Conservation (phyloP, 2,329 filamentous ascomycete genomes). For the Botrytis aclada region DNA sequence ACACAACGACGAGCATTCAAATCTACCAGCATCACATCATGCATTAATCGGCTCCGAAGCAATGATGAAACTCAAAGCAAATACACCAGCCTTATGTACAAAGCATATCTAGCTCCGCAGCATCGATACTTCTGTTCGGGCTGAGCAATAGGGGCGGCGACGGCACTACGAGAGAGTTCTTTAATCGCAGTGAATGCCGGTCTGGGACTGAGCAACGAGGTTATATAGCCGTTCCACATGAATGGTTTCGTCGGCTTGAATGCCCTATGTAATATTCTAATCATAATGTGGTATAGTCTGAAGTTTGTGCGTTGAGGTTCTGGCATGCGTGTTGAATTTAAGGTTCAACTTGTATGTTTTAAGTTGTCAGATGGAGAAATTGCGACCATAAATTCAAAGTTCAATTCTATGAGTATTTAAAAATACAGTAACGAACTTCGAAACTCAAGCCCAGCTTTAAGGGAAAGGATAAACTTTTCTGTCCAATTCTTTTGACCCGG, state of each 20-base stretch:
- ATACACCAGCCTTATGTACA: neutral
- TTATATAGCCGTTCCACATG: no score
- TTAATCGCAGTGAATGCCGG: no score
- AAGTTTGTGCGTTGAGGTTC: neutral
- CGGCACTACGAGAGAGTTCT: no score
- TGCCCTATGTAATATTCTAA: neutral
- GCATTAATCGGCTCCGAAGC: neutral
- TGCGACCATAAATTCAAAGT: neutral
- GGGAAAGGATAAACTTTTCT: neutral
- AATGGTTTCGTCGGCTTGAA: neutral
- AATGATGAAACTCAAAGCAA: neutral
- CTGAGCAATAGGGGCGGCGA: neutral
- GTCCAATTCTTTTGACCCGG: neutral
- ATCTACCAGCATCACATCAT: neutral
- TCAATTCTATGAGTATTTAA: rapidly evolving
- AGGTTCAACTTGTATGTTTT: neutral
- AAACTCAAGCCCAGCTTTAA: neutral
- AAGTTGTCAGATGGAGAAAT: neutral
- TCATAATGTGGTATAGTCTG: neutral
- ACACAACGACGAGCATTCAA: neutral
- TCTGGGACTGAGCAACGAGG: no score
- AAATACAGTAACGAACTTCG: neutral
- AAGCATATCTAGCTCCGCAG: neutral
- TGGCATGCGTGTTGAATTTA: neutral
- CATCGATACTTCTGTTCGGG: neutral